phyloP scores from a whole-genome alignment of 768 basidiomycete species.

The Mycena olivaceomarginata region DNA sequence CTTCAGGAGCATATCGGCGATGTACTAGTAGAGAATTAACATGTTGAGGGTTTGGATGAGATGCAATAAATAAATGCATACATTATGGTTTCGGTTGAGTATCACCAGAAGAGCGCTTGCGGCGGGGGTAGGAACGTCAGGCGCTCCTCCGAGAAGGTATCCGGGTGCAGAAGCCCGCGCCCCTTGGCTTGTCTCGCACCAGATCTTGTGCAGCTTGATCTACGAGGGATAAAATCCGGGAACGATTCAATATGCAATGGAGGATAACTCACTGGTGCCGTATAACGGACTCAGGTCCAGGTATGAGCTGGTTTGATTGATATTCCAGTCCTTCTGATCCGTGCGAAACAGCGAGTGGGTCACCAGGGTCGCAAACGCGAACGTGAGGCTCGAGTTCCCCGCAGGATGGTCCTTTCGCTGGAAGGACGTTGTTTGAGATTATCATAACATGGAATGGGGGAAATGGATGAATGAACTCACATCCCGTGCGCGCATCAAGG shows the following conservation, averaged over 20 bases:
- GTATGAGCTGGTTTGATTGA: constrained; percentile 74
- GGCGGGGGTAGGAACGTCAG: constrained; percentile 69
- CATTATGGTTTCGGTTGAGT: constrained; percentile 77
- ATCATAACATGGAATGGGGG: constrained; percentile 47
- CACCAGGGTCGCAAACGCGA: constrained; percentile 80
- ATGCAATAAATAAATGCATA: constrained; percentile 42
- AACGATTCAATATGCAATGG: not conserved
- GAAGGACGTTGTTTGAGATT: constrained; percentile 43
- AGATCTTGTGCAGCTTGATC: constrained; percentile 60
- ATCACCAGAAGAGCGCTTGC: constrained; percentile 72
- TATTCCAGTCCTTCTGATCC: constrained; percentile 60
- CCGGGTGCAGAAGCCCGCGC: constrained; percentile 70
- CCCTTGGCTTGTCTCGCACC: constrained; percentile 68
- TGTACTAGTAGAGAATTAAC: constrained; percentile 59
- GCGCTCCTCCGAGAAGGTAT: constrained; percentile 67
- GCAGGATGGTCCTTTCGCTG: constrained; percentile 67
- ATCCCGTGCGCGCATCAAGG: constrained; percentile 65
- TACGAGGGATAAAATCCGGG: constrained; percentile 17
- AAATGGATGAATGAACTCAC: constrained; percentile 49
- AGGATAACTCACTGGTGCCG: constrained; percentile 63
- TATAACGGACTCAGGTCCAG: constrained; percentile 76
- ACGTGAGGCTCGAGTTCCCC: constrained; percentile 78
- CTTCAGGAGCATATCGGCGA: constrained; percentile 69
- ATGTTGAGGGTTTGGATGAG: not conserved
- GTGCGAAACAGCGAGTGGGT: constrained; percentile 78